Conservation (phyloP, 2,329 filamentous ascomycete species). For the Ceratocystis eucalypticola region DNA sequence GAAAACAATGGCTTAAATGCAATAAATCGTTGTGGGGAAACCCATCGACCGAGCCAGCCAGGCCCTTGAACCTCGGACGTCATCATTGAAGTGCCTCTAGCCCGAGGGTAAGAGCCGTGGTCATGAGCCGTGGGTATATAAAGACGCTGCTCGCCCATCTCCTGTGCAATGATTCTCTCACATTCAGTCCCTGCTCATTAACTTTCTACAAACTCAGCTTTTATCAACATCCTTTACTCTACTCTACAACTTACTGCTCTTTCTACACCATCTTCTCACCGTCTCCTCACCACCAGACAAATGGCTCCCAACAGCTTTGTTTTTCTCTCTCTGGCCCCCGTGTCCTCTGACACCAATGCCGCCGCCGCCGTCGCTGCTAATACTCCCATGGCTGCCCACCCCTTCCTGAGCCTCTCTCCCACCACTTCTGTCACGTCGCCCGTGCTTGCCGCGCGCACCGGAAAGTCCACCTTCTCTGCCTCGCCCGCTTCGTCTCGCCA, state of each 20-base stretch:
- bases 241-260: neutral
- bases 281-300: neutral
- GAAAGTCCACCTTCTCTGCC: neutral
- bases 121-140: constrained; percentile 4
- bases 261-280: neutral
- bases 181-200: neutral
- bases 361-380: neutral
- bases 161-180: neutral
- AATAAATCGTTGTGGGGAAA: neutral
- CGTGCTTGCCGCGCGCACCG: constrained; percentile 27
- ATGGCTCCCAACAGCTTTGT: constrained; percentile 16
- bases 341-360: constrained; percentile 9
- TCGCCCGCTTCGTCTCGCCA: constrained; percentile 21
- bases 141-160: neutral
- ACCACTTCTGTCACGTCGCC: constrained; percentile 44
- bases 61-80: neutral
- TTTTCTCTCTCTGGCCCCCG: constrained; percentile 18
- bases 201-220: neutral
- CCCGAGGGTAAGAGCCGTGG: neutral
- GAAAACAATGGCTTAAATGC: neutral
- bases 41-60: neutral
- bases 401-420: constrained; percentile 46
- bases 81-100: neutral
- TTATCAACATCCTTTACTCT: neutral
- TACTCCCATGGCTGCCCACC: constrained; percentile 8